Conservation (phyloP, 2,329 filamentous ascomycete species). For the Sporothrix luriei region DNA sequence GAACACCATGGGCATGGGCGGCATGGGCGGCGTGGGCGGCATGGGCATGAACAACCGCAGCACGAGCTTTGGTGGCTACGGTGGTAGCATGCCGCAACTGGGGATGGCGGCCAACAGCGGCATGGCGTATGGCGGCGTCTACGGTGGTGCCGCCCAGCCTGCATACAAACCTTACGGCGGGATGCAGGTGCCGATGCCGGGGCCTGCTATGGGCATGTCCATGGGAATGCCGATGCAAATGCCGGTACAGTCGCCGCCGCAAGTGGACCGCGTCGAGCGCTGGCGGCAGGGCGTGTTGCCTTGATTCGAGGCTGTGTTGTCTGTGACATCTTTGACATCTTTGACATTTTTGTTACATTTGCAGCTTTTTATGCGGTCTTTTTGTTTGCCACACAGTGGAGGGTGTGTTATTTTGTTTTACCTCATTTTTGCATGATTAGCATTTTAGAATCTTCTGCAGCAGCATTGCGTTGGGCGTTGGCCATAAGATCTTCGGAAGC, state of each 20-base stretch:
- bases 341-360: too few relatives aligned
- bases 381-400: constrained; percentile 5
- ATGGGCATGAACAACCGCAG: constrained; percentile 25
- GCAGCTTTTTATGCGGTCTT: too few relatives aligned
- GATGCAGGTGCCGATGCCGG: constrained; percentile 31
- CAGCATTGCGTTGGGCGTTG: constrained; percentile 26
- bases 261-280: constrained; percentile 43
- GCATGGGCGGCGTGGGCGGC: constrained; percentile 1
- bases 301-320: constrained; percentile 9
- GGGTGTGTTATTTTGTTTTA: not conserved
- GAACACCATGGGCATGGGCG: constrained; percentile 5
- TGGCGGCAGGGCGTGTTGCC: constrained; percentile 43
- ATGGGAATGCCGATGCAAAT: constrained; percentile 36
- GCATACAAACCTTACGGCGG: constrained; percentile 4
- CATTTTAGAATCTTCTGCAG: not conserved
- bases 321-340: too few relatives aligned
- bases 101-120: constrained; percentile 10
- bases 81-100: constrained; percentile 25
- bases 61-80: constrained; percentile 12
- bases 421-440: too few relatives aligned
- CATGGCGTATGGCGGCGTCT: constrained; percentile 11
- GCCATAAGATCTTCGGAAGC: not conserved
- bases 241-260: constrained; percentile 35
- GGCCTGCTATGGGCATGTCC: constrained; percentile 12
- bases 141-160: constrained; percentile 3